These are phyloP conservation scores for Funneliformis mosseae DNA, from an alignment of 192 early-diverging fungal genomes.

Conservation along the genomic window DNA sequence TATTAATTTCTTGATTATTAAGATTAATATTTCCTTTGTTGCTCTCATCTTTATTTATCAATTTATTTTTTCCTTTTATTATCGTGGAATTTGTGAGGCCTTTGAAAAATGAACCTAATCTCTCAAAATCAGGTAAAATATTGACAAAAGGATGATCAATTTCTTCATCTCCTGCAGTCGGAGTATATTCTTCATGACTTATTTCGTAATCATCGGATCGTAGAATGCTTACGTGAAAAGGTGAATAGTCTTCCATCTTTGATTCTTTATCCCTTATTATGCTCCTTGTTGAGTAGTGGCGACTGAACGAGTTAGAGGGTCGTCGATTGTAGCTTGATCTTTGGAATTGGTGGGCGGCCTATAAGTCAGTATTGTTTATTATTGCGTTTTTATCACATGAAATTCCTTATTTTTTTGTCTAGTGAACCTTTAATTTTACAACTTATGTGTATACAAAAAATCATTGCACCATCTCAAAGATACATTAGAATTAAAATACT, in stretches of 20 bases:
- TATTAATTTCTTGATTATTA: no score
- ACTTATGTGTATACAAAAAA: no score
- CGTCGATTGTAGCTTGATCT: conserved; percentile 22
- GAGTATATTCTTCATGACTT: conserved; percentile 18
- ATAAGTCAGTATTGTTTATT: conserved; percentile 33
- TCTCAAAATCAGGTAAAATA: conserved; percentile 26
- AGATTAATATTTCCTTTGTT: no score
- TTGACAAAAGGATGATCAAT: conserved; percentile 28
- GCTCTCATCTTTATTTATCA: no score
- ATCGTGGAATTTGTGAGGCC: not conserved
- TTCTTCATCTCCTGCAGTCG: conserved; percentile 25
- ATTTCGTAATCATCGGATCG: conserved; percentile 1
- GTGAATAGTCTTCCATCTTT: conserved; percentile 32
- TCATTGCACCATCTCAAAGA: not conserved
- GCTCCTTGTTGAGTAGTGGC: conserved; percentile 7
- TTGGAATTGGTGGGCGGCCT: conserved; percentile 23
- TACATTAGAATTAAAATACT: not conserved
- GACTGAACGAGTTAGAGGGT: not conserved
- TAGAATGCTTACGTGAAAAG: conserved; percentile 19
- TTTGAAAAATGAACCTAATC: conserved; percentile 10
- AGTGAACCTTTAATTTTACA: no score
- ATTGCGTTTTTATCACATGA: not conserved
- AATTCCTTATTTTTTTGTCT: no score
- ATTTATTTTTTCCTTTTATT: not conserved
- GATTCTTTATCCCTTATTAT: conserved; percentile 14